Evolutionary conservation across 345 rosid species (phyloP), one percentile per base, ranked within the genome.

Genomic region (Toxicodendron radicans): DNA sequence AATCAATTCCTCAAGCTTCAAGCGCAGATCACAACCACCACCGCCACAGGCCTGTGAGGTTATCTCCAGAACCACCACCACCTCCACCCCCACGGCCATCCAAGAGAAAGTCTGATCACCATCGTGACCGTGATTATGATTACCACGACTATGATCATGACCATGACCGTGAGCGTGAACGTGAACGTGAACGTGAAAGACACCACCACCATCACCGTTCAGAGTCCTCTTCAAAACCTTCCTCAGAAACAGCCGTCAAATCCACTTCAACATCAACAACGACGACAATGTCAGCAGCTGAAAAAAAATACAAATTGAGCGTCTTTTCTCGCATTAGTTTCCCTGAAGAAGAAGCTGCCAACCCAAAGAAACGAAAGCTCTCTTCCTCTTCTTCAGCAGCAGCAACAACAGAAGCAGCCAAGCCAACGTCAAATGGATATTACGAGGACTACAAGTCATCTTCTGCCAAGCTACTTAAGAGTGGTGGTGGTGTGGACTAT

Each of bases 311-410:
- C 0, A 95, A 95, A 77, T 74, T 83, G 0, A 95, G 97, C 10
- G 99, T 95, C n/a, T 92, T 95, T 87, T 92, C 97, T 58, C 92
- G 97, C 75, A 92, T 95, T 54, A 89, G 99, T 80, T 92, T 85
- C 59, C 97, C 97, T 1, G 99, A 85, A 67, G 88, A 66, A 73
- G 97, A 88, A 74, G 53, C 74, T 4, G 43, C 24, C 18, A 63
- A 48, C 18, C 18, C 73, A 35, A 88, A 90, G 83, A 95, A 89
- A 79, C 87, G 91, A 32, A 84, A 90, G 82, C 59, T 80, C 6
- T 82, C 80, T 0, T 76, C 90, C 21, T 87, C 94, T 1, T 45
- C 79, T 4, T 81, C 63, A 49, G 73, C 74, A 48, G 56, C 77
- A 12, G 75, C 76, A 10, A 62, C 77, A 16, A 73, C 73, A 11